Percentiles rank a stretch among this genome's conserved stretches.
These are phyloP conservation scores for Cryphonectria carpinicola DNA, from an alignment of 2,329 filamentous ascomycete genomes.

Conservation along the genomic window DNA sequence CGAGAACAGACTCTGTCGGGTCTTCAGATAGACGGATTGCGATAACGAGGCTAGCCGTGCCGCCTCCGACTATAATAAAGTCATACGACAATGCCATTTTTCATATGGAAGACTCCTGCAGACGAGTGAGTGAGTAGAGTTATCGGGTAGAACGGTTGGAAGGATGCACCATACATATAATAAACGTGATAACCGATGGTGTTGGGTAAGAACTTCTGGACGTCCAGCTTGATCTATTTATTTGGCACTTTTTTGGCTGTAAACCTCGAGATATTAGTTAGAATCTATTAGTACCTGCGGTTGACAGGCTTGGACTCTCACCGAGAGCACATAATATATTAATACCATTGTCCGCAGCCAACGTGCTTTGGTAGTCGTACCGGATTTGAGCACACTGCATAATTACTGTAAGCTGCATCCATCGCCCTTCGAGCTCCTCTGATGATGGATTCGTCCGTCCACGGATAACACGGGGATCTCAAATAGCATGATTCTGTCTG, in stretches of 20 bases:
- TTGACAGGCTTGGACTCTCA: background rate
- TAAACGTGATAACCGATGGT: too few relatives aligned
- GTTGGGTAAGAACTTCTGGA: background rate
- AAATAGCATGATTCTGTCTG: background rate
- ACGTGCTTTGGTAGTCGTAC: too few relatives aligned
- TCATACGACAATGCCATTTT: constrained; percentile 33
- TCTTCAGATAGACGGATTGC: constrained; percentile 47
- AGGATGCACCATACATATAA: background rate
- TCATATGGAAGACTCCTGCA: background rate
- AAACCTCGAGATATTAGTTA: background rate
- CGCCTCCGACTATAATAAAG: constrained; percentile 54
- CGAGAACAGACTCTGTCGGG: constrained; percentile 40
- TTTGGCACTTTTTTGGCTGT: background rate
- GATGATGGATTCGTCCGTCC: too few relatives aligned
- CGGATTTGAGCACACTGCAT: background rate
- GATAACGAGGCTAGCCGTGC: constrained; percentile 51
- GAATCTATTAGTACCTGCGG: background rate
- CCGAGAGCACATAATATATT: too few relatives aligned
- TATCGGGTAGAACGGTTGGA: background rate
- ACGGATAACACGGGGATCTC: too few relatives aligned
- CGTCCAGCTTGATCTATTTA: background rate
- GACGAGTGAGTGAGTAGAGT: background rate
- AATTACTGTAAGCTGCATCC: background rate
- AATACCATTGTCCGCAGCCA: too few relatives aligned
- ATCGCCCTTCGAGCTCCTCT: too few relatives aligned